Evolutionary conservation across 2,329 filamentous ascomycete genomes (phyloP), one percentile per base, ranked within the genome.

Genomic region (Xylariaceae sp.): DNA sequence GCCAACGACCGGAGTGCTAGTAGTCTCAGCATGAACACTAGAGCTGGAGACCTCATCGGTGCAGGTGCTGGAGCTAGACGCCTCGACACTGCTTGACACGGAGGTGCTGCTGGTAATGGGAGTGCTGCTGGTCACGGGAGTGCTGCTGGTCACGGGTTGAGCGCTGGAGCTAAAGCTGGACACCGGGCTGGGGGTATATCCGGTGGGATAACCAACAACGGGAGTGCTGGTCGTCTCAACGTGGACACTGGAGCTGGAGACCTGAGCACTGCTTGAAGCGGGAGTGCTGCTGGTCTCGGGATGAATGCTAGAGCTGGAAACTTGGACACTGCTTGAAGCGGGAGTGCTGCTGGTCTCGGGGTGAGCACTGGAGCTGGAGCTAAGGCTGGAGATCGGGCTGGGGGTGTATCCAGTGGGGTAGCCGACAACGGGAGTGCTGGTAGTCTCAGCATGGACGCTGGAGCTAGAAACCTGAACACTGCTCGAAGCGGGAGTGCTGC

Each of bases 341-440:
- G 40, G 22, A 41, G 36, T 16, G 7, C 45, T 22, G 22, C 47
- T 46, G 39, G 29, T 45, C 22, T 3, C 8, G 19, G 43, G 9
- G 0, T 12, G 51, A 10, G 52, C 48, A 7, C 46, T 19, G 10
- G 48, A 40, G 40, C 21, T 54, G 12, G 41, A 30, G 29, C 6
- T 10, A 16, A 7, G 37, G 37, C 37, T 42, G 39, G 39, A 22
- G 36, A 52, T 36, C 16, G 50, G 21, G 16, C 9, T 16, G 4
- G 21, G 16, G 13, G 49, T 32, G 12, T 47, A 53, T 2, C 49
- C 49, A 12, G 47, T 54, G 29, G 47, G 45, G 45, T 51, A 51
- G 16, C 52, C 53, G 13, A 43, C 45, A 34, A 8, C 36, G 15
- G 47, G 49, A 5, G 37, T 43, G 19, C 42, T 43, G 47, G 34